A percentile compares a stretch with the other conserved stretches of the same genome.
These are phyloP conservation scores for Nemophila menziesii DNA, from an alignment of 257 asterid species.

Conservation along the genomic window DNA sequence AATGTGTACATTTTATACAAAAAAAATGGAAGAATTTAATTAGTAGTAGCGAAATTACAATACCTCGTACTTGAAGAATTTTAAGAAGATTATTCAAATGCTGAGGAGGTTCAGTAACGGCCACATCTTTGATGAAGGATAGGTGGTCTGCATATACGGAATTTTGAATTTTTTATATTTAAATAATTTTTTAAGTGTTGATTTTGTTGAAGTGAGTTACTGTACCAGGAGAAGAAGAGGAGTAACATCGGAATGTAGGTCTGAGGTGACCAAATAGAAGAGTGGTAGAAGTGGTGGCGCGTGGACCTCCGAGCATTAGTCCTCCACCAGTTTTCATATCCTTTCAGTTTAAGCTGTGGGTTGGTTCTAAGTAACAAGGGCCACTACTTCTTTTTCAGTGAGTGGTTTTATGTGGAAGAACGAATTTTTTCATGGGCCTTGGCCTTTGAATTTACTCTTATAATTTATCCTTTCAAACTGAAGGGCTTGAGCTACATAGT, in stretches of 20 bases:
- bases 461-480: too few species aligned
- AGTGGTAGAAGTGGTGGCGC: constrained; percentile 54
- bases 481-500: too few species aligned
- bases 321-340: constrained; percentile 65
- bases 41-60: not conserved
- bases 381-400: not conserved
- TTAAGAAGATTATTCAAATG: constrained; percentile 69
- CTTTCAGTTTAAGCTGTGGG: constrained; percentile 3
- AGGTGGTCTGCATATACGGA: constrained; percentile 44
- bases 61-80: constrained; percentile 80
- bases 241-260: constrained; percentile 55
- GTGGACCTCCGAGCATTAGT: constrained; percentile 58
- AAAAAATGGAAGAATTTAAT: too few species aligned
- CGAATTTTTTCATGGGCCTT: too few species aligned
- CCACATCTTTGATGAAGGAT: constrained; percentile 64
- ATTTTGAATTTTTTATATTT: constrained; percentile 1
- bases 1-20: too few species aligned
- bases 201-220: not conserved
- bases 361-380: not conserved
- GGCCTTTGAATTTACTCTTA: too few species aligned
- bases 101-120: constrained; percentile 70
- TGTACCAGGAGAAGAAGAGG: constrained; percentile 54
- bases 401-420: too few species aligned
- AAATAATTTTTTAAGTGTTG: not conserved
- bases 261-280: constrained; percentile 28